Conservation (phyloP, 2,329 filamentous ascomycete genomes). For the Arachnomyces sp. region DNA sequence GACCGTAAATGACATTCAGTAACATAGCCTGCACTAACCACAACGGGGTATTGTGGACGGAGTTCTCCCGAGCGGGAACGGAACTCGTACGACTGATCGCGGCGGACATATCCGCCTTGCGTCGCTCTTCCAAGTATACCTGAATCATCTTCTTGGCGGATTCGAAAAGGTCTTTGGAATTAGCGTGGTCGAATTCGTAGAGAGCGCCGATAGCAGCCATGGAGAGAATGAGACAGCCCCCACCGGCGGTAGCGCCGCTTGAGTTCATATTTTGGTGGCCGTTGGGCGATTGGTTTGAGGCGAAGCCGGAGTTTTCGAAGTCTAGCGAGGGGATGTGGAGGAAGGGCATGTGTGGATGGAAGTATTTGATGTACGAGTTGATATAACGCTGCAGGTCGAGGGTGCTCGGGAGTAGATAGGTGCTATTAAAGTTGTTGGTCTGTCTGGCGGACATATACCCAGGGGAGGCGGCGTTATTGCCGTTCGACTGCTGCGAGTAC, state of each 20-base stretch:
- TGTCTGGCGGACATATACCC: constrained; percentile 20
- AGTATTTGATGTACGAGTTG: constrained; percentile 79
- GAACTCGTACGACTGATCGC: constrained; percentile 47
- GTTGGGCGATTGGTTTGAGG: constrained; percentile 49
- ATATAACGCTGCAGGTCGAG: constrained; percentile 85
- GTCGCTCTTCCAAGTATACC: constrained; percentile 80
- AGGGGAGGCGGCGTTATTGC: constrained; percentile 35
- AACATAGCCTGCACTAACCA: constrained; percentile 98
- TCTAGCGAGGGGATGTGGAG: constrained; percentile 84
- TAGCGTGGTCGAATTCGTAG: constrained; percentile 73
- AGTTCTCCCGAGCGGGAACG: constrained; percentile 43
- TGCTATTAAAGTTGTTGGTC: constrained; percentile 24
- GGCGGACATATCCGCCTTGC: constrained; percentile 69
- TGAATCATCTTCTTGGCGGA: constrained; percentile 94
- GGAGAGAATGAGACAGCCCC: constrained; percentile 75
- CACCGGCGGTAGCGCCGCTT: constrained; percentile 59
- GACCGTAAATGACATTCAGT: constrained; percentile 88
- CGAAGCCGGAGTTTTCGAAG: constrained; percentile 68
- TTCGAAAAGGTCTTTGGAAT: constrained; percentile 80
- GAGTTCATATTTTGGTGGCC: constrained; percentile 44
- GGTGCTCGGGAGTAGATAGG: constrained; percentile 63
- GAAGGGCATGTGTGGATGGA: constrained; percentile 92
- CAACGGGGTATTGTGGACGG: constrained; percentile 67
- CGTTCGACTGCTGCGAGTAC: constrained; percentile 51
- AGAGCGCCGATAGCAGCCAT: constrained; percentile 82